phyloP scores from a whole-genome alignment of 192 early-diverging fungal genomes.

The Dimargaris xerosporica region DNA sequence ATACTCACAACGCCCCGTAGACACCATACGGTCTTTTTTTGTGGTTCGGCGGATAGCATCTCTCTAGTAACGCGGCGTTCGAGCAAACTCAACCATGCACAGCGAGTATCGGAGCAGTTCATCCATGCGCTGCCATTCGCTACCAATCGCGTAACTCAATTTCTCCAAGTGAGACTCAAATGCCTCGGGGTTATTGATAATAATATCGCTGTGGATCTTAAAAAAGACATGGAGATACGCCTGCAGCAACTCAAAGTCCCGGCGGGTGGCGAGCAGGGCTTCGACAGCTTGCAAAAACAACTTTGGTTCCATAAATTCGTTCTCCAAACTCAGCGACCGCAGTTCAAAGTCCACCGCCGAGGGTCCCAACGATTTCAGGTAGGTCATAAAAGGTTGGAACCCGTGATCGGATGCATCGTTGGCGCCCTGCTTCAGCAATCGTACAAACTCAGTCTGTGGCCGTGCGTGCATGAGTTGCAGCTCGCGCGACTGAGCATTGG shows the following conservation, averaged over 20 bases:
- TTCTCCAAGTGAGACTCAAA: slow-evolving; percentile 27
- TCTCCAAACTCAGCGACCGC: slow-evolving; percentile 53
- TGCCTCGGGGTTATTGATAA: slow-evolving; percentile 41
- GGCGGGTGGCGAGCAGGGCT: slow-evolving; percentile 38
- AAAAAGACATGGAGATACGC: slow-evolving; percentile 64
- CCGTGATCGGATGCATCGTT: slow-evolving; percentile 18
- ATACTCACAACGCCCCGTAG: too few species aligned
- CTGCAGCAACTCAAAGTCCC: slow-evolving; percentile 80
- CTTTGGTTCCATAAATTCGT: slow-evolving; percentile 39
- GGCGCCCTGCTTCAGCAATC: slow-evolving; percentile 30
- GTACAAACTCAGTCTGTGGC: slow-evolving; percentile 44
- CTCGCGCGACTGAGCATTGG: slow-evolving; percentile 19
- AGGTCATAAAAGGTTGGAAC: slow-evolving; percentile 43
- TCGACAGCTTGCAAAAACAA: slow-evolving; percentile 51
- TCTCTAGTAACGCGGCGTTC: slow-evolving; percentile 13
- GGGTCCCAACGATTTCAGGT: slow-evolving; percentile 62
- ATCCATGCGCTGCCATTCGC: slow-evolving; percentile 41
- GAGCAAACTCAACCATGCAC: slow-evolving; percentile 46
- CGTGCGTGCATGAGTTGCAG: slow-evolving; percentile 31
- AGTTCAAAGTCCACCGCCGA: slow-evolving; percentile 77
- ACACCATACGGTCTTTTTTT: too few species aligned
- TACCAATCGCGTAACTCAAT: slow-evolving; percentile 1
- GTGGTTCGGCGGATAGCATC: too few species aligned
- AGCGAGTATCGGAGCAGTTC: slow-evolving; percentile 42
- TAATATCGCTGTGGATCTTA: slow-evolving; percentile 62